phyloP scores from a whole-genome alignment of 306 rosid species.

The cucumber (Cucumis sativus) region DNA sequence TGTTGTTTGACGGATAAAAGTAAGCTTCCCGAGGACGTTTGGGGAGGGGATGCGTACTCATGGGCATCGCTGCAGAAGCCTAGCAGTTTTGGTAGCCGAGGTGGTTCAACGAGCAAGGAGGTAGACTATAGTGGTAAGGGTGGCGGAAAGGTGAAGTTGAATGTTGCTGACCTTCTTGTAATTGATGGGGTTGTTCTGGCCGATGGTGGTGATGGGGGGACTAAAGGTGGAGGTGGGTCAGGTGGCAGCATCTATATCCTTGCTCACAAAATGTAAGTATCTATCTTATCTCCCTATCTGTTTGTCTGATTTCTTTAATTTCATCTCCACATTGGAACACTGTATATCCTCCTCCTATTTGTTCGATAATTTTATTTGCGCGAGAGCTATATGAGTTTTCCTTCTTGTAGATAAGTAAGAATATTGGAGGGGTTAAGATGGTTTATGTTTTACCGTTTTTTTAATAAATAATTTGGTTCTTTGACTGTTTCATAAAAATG shows the following conservation, averaged over 20 bases:
- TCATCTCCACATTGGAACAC: neutral
- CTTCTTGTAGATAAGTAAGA: neutral
- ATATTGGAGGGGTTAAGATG: neutral
- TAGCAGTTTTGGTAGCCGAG: constrained; percentile 66
- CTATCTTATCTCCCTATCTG: neutral
- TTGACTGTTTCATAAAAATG: neutral
- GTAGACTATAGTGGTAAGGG: constrained; percentile 83
- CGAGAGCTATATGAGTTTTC: neutral
- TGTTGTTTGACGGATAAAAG: constrained; percentile 53
- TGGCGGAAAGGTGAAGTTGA: constrained; percentile 62
- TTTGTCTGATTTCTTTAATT: constrained; percentile 6
- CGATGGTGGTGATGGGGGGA: constrained; percentile 80
- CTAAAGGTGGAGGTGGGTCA: constrained; percentile 93
- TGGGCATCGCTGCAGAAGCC: constrained; percentile 84
- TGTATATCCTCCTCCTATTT: neutral
- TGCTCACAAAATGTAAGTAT: constrained; percentile 69
- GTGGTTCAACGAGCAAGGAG: constrained; percentile 70
- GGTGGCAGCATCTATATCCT: constrained; percentile 92
- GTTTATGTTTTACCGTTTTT: neutral
- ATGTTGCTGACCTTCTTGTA: constrained; percentile 32
- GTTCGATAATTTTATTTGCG: neutral
- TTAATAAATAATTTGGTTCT: neutral
- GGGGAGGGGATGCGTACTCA: constrained; percentile 97
- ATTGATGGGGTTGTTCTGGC: constrained; percentile 71
- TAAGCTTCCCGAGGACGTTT: constrained; percentile 93